These are phyloP conservation scores for Trichoderma sp. DNA, from an alignment of 2,329 filamentous ascomycete species.

Conservation along the genomic window DNA sequence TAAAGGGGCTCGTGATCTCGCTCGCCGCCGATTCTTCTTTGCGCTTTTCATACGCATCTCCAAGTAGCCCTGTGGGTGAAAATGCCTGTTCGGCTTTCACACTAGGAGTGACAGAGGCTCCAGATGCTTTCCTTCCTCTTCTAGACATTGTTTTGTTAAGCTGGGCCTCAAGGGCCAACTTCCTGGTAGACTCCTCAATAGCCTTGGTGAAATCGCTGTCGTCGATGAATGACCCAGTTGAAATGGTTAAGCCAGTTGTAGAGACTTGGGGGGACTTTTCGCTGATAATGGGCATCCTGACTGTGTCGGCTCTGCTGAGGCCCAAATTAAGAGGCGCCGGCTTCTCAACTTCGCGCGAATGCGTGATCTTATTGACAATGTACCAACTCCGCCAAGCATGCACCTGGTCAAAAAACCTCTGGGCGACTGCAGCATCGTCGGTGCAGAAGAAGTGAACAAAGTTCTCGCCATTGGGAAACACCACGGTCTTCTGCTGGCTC, in stretches of 20 bases:
- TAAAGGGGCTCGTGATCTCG: conserved; percentile 49
- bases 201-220: conserved; percentile 29
- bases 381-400: conserved; percentile 94
- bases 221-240: conserved; percentile 28
- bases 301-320: background rate
- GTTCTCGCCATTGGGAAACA: conserved; percentile 81
- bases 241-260: conserved; percentile 3
- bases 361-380: conserved; percentile 70
- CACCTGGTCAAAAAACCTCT: conserved; percentile 70
- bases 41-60: conserved; percentile 53
- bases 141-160: conserved; percentile 24
- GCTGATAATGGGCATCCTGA: conserved; percentile 3
- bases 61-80: conserved; percentile 56
- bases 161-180: conserved; percentile 26
- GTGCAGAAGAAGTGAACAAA: conserved; percentile 93
- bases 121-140: conserved; percentile 15
- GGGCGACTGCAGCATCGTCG: conserved; percentile 69
- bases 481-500: conserved; percentile 83
- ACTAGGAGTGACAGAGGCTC: conserved; percentile 29
- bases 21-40: conserved; percentile 42
- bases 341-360: conserved; percentile 48
- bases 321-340: conserved; percentile 30
- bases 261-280: conserved; percentile 20
- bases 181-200: conserved; percentile 29
- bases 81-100: conserved; percentile 48